Evolutionary conservation across 306 rosid genomes (phyloP).

Genomic region (Quercus cerris): DNA sequence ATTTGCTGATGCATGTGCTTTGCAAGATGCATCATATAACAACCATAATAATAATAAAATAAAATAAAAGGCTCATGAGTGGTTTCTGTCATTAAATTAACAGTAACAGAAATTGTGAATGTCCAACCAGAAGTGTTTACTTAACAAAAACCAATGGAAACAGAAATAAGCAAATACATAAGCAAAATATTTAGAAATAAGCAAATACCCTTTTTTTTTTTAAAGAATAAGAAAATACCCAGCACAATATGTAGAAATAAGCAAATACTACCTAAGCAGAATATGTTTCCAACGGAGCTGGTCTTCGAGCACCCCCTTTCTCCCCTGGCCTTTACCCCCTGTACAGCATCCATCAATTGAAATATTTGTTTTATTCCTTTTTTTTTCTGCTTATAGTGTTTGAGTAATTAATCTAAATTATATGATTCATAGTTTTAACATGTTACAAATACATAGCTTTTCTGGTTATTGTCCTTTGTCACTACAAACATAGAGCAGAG

Average conservation of each 20-base stretch:
- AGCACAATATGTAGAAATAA: no score
- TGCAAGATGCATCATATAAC: neutral
- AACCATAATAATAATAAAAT: neutral
- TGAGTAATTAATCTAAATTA: neutral
- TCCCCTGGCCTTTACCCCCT: neutral
- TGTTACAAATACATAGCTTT: neutral
- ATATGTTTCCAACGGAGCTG: neutral
- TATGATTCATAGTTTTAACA: neutral
- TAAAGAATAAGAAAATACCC: no score
- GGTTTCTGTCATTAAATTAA: neutral
- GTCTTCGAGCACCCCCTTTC: neutral
- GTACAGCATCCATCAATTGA: neutral
- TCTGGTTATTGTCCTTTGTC: neutral
- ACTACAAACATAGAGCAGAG: neutral
- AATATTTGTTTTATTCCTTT: neutral
- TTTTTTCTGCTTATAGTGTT: neutral
- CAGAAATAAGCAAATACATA: neutral
- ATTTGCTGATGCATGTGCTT: neutral
- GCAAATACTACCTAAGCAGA: neutral
- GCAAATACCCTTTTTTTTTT: no score
- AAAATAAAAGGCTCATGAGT: neutral
- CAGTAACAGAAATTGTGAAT: neutral
- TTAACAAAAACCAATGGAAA: neutral
- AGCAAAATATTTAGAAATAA: neutral
- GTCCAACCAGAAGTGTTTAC: neutral